Base-by-base conservation (phyloP, 1,139 yeast species). In the Pichia sorboxylosa region DNA sequence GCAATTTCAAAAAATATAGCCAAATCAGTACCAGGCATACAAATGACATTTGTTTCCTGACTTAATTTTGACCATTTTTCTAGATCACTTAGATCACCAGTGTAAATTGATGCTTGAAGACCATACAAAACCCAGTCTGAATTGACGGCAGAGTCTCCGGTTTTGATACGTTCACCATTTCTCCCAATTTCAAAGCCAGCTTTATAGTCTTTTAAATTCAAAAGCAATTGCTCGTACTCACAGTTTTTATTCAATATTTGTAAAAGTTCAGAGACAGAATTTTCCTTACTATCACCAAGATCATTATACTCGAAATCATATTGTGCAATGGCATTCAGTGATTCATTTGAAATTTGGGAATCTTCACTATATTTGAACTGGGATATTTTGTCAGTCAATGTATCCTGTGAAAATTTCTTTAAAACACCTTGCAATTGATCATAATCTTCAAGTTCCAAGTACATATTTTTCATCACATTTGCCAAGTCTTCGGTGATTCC, bases 361-460 rank as follows among this genome's bases (percentile, higher is more conserved):
- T 77, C 77, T 30, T 84, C 90, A 36, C 83, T 79, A 43, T 81
- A 85, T 45, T 84, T 93, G 39, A 87, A 75, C 35, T 84, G 82
- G 6, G 75, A 61, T 24, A 87, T 66, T 49, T 83, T 83, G 37
- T 83, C 85, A 14, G 69, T 66, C 33, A 85, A 59, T 40, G 75
- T 73, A 30, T 73, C 72, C 0, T 79, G 68, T 0, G 94, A 73
- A 45, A 84, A 80, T 42, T 69, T 67, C 39, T 83, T 75, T 32
- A 90, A 59, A 4, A 84, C 73, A 14, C 98, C 99, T 51, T 83
- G 90, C 28, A 92, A 63, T 0, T 95, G 77, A 58, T 92, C 99
- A 28, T 79, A 69, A 51, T 92, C 98, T 47, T 85, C 87, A 35
- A 90, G 73, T 38, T 71, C 80, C 5, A 94, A 80, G 52, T 90